phyloP scores from a whole-genome alignment of 441 rosid genomes.

The Euphorbia corollata region DNA sequence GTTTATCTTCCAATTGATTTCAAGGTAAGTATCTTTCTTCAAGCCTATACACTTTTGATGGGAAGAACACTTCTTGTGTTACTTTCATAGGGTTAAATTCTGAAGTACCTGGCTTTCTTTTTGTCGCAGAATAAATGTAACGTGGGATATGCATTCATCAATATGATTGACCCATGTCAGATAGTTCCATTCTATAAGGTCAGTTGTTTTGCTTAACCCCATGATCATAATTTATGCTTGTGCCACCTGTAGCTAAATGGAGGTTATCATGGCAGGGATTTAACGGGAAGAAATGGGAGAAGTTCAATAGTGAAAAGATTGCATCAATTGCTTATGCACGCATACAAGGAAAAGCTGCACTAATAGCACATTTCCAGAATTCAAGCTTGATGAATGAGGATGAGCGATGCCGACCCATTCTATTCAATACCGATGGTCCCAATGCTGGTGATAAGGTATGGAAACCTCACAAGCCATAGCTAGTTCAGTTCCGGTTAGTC shows the following conservation, averaged over 20 bases:
- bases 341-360: constrained; percentile 68
- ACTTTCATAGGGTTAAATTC: background rate
- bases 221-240: background rate
- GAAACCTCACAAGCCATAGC: background rate
- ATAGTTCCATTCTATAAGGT: constrained; percentile 64
- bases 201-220: constrained; percentile 15
- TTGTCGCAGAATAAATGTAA: constrained; percentile 70
- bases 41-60: background rate
- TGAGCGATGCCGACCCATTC: constrained; percentile 68
- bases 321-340: constrained; percentile 71
- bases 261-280: constrained; percentile 38
- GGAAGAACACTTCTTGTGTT: background rate
- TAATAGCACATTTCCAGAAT: constrained; percentile 67
- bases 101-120: constrained; percentile 13
- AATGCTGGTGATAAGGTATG: constrained; percentile 70
- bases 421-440: constrained; percentile 64
- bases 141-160: constrained; percentile 75
- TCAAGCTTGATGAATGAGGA: constrained; percentile 84
- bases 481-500: background rate
- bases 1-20: constrained; percentile 69
- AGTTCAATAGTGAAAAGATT: constrained; percentile 70
- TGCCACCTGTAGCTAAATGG: constrained; percentile 12
- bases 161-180: constrained; percentile 53
- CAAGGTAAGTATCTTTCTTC: constrained; percentile 37
- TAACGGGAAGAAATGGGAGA: constrained; percentile 76